Evolutionary conservation across 129 eudicot genomes (phyloP).

Genomic region (Chrysanthemum makinoi): DNA sequence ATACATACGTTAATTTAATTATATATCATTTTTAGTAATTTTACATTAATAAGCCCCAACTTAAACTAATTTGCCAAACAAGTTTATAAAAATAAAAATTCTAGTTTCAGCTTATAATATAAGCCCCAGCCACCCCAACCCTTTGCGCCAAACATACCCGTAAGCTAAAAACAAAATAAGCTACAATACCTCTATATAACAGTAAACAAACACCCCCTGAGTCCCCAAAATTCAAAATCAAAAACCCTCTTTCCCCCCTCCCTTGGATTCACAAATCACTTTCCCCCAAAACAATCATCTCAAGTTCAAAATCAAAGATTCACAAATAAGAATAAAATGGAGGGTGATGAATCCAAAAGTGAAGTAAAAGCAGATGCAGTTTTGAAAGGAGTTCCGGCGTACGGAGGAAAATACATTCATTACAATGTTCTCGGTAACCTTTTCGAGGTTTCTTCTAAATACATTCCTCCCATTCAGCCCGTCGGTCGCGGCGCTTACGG

Average conservation of each 20-base stretch:
- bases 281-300: neutral
- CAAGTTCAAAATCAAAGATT: too few relatives aligned
- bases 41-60: too few relatives aligned
- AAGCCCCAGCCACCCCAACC: too few relatives aligned
- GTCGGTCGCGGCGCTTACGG: conserved; percentile 29
- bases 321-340: neutral
- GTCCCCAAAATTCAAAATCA: neutral
- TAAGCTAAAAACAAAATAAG: too few relatives aligned
- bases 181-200: too few relatives aligned
- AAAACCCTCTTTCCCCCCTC: neutral
- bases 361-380: conserved; percentile 2
- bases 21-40: too few relatives aligned
- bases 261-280: neutral
- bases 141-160: too few relatives aligned
- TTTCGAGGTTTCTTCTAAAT: conserved; percentile 28
- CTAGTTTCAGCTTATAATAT: too few relatives aligned
- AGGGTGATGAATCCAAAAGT: conserved; percentile 11
- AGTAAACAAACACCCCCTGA: too few relatives aligned
- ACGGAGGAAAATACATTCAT: conserved; percentile 13
- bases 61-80: too few relatives aligned
- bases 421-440: conserved; percentile 27
- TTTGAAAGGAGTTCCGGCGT: conserved; percentile 25
- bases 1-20: too few relatives aligned
- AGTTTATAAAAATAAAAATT: too few relatives aligned
- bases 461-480: conserved; percentile 31